Evolutionary conservation across 2,329 filamentous ascomycete species (phyloP), one percentile per base, ranked within the genome.

Genomic region (Cyclaneusma minus): DNA sequence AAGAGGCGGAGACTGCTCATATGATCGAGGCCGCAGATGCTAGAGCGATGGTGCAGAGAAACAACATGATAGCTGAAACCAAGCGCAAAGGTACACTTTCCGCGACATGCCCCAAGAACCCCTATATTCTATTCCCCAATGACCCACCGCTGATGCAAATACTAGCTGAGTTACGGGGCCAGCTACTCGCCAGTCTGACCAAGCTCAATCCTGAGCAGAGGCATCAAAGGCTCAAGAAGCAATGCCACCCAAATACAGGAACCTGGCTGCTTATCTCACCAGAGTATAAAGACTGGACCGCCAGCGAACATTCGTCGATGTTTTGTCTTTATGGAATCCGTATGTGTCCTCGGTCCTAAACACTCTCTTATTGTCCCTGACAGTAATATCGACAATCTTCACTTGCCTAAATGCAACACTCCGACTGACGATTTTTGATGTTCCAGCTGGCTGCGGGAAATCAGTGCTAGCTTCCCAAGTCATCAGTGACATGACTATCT

Each of bases 361-460:
- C n/a, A n/a, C n/a, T n/a, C n/a, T n/a, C n/a, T n/a, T 3, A 17
- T 25, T 10, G 16, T n/a, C 11, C 5, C 13, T 22, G 9, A 8
- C 12, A 16, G 16, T n/a, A 12, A 16, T 12, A 7, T 8, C 6
- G 8, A 7, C 16, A 12, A 27, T 34, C 7, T 35, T 21, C 2
- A 16, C 9, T 5, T n/a, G n/a, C n/a, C n/a, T n/a, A n/a, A n/a
- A n/a, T n/a, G n/a, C n/a, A n/a, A n/a, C n/a, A n/a, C n/a, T n/a
- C n/a, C n/a, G n/a, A n/a, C n/a, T n/a, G n/a, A n/a, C n/a, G n/a
- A n/a, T n/a, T n/a, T n/a, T n/a, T n/a, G n/a, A n/a, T n/a, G n/a
- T n/a, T n/a, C n/a, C n/a, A 39, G 35, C 36, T 13, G 36, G 35
- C 2, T 37, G 31, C 28, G 36, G 24, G 3, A 25, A 25, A n/a